Evolutionary conservation across 2,329 filamentous ascomycete genomes (phyloP).

Genomic region (Fusarium metavorans): DNA sequence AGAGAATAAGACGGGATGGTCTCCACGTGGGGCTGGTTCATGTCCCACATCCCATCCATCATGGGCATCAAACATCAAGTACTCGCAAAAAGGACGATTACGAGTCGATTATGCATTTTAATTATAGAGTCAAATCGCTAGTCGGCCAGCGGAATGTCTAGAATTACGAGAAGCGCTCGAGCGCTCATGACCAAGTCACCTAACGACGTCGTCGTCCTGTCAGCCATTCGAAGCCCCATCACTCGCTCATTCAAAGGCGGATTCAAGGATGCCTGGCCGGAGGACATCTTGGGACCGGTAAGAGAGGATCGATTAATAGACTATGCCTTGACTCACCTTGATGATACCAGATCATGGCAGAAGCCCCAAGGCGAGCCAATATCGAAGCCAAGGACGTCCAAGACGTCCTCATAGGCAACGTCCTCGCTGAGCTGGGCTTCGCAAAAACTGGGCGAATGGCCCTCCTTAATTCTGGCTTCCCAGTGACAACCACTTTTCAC

Average conservation of each 20-base stretch:
- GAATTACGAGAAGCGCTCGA: not conserved
- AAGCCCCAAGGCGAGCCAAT: constrained; percentile 47
- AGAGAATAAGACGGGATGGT: not conserved
- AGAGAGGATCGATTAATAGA: not conserved
- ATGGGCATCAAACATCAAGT: not conserved
- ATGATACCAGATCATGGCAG: constrained; percentile 1
- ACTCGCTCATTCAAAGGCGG: constrained; percentile 84
- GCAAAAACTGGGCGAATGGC: constrained; percentile 92
- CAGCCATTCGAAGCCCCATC: constrained; percentile 87
- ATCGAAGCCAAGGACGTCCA: constrained; percentile 71
- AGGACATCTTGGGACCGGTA: constrained; percentile 81
- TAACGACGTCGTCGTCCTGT: constrained; percentile 86
- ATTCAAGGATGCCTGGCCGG: constrained; percentile 88
- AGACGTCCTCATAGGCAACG: constrained; percentile 87
- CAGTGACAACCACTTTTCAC: constrained; percentile 78
- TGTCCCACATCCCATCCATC: not conserved
- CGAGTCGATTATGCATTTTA: not conserved
- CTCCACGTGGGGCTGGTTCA: not conserved
- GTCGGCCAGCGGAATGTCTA: not conserved
- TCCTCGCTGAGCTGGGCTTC: constrained; percentile 89
- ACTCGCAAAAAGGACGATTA: not conserved
- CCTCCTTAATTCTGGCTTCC: constrained; percentile 82
- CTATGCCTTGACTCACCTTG: accelerated
- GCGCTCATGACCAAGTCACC: constrained; percentile 67
- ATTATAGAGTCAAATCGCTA: not conserved